These are phyloP conservation scores for Eucalyptus lansdowneana DNA, from an alignment of 345 rosid species.

Conservation along the genomic window DNA sequence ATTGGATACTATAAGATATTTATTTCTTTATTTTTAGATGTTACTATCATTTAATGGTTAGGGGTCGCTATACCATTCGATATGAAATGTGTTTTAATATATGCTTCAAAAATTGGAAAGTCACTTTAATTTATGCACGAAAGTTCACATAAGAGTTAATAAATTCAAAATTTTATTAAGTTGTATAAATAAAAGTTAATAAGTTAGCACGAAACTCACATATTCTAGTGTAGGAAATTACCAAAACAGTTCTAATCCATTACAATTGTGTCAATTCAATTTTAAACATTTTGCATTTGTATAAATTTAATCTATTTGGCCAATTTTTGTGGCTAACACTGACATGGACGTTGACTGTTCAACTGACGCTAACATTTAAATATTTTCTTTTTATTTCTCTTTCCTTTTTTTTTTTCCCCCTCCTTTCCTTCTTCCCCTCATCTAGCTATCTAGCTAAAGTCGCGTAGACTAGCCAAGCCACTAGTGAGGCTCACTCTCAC, in stretches of 20 bases:
- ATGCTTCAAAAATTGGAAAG: background rate
- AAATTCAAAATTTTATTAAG: background rate
- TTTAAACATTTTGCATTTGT: too few relatives aligned
- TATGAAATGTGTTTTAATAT: background rate
- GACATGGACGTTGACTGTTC: rapidly evolving
- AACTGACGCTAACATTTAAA: too few relatives aligned
- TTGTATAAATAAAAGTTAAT: too few relatives aligned
- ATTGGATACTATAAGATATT: background rate
- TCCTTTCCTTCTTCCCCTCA: too few relatives aligned
- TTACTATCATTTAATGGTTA: background rate
- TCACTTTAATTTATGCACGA: background rate
- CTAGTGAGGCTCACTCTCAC: too few relatives aligned
- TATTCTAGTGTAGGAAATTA: too few relatives aligned
- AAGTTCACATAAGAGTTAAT: background rate
- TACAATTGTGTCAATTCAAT: too few relatives aligned
- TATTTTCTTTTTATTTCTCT: too few relatives aligned
- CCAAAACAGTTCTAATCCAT: too few relatives aligned
- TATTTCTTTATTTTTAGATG: background rate
- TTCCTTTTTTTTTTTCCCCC: too few relatives aligned
- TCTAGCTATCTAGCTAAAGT: too few relatives aligned
- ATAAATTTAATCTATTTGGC: rapidly evolving
- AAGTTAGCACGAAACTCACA: background rate
- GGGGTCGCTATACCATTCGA: background rate
- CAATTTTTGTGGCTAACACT: rapidly evolving
- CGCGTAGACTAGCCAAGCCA: too few relatives aligned